Base-by-base conservation (phyloP, 2,329 filamentous ascomycete genomes). In the Helicocarpus griseus region DNA sequence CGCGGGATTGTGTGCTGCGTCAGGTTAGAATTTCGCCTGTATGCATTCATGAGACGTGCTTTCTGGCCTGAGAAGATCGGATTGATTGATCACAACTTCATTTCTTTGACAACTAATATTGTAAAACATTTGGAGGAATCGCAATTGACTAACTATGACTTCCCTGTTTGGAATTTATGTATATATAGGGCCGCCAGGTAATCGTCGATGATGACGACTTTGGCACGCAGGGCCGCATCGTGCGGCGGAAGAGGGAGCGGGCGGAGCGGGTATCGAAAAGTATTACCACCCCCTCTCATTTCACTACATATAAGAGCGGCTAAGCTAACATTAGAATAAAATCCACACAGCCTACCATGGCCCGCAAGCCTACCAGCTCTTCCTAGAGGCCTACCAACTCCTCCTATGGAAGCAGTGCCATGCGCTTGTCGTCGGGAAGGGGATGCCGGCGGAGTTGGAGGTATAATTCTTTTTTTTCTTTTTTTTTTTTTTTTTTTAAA, bases 321-420 rank as follows among this genome's bases (percentile, higher is more conserved):
- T n/a, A n/a, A 36, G 4, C 19, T 48, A 29, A 35, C 36, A 33
- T 28, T 14, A 26, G 28, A 19, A 9, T 48, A 7, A 36, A 40
- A 19, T 43, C 83, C 9, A 43, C 39, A 48, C 50, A 77, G 77
- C 68, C 52, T 74, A 76, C 60, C 73, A 66, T 5, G 90, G 90
- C 39, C 74, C 79, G 44, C 77, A 81, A 49, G 91, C 86, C 13
- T 81, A 83, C 57, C 81, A 86, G 56, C 78, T 96, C 22, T 96
- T 87, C 65, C 74, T 97, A 33, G 86, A 95, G 64, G 85, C 82
- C 56, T 79, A 94, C 53, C 91, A 97, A 68, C 74, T 95, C 29
- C 78, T 97, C 45, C 72, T 98, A 26, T 82, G 89, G 65, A 87
- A 86, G 63, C 91, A 97, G 71, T 72, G 88, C 14, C 70, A 80